Conservation (phyloP, 768 basidiomycete genomes). For the Rhodotorula toruloides region DNA sequence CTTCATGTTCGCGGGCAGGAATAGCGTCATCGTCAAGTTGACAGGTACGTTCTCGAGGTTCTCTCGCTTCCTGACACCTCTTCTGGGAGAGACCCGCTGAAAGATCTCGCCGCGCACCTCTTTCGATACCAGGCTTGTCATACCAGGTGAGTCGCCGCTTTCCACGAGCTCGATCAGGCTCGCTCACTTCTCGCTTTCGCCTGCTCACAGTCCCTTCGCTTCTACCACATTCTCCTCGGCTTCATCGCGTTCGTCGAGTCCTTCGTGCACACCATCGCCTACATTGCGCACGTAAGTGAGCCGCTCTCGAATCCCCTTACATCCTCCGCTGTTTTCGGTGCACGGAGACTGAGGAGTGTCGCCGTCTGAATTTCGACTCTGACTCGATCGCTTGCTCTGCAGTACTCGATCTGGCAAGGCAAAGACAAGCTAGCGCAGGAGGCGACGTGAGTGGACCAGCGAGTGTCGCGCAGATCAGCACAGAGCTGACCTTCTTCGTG, state of each 20-base stretch:
- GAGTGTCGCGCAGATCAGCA: too few species aligned
- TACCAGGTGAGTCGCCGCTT: slow-evolving; percentile 19
- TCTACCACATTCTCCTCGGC: slow-evolving; percentile 30
- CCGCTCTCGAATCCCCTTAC: too few species aligned
- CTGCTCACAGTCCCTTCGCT: slow-evolving; percentile 1
- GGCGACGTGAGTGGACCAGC: too few species aligned
- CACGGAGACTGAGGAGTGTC: too few species aligned
- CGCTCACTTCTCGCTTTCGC: too few species aligned
- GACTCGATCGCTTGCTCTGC: neutral
- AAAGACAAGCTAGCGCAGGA: slow-evolving; percentile 8
- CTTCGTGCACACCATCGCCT: slow-evolving; percentile 28
- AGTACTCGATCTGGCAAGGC: neutral
- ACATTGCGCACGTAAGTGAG: slow-evolving; percentile 9
- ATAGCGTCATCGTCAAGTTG: slow-evolving; percentile 14
- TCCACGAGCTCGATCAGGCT: too few species aligned
- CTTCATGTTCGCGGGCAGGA: slow-evolving; percentile 24
- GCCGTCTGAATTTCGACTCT: neutral
- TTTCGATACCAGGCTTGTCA: slow-evolving; percentile 7
- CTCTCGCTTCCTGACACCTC: too few species aligned
- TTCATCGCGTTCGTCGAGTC: slow-evolving; percentile 13
- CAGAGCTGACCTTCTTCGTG: slow-evolving; percentile 15
- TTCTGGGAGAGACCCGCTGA: too few species aligned
- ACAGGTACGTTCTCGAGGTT: slow-evolving; percentile 21
- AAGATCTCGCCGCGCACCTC: neutral
- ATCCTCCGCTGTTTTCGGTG: neutral